Evolutionary conservation across 2,329 filamentous ascomycete species (phyloP), one percentile per base, ranked within the genome.

Genomic region (Paecilomyces niveus): DNA sequence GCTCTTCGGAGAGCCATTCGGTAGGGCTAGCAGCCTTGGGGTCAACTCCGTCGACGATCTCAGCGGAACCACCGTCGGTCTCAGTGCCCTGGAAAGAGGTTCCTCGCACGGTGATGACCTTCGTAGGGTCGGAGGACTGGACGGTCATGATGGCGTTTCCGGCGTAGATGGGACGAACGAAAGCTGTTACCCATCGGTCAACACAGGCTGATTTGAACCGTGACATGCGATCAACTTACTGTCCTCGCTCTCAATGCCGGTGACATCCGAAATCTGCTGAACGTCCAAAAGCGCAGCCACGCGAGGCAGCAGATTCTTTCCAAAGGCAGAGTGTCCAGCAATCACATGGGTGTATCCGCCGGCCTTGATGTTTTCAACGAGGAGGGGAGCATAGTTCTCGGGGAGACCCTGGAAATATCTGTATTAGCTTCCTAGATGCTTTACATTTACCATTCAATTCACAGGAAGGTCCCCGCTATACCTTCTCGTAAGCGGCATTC

Each of bases 121-220:
- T 99, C 74, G 91, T 85, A 15, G 82, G 72, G 70, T 99, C 94
- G 62, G 84, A 85, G 2, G 92, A 96, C 76, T 97, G 90, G 59
- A 99, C 92, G 9, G 94, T 99, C 35, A 95, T 85, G 70, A 99
- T 96, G 54, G 93, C 94, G 72, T 99, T 99, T 57, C 94, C 94
- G 59, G 94, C 94, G 74, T 99, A 99, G 70, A 99, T 97, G 29
- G 94, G 93, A 58, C 94, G 89, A 57, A 97, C 89, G 70, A 99
- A 99, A 11, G 91, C 83, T 85, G 62, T 45, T 18, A 56, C 13
- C 45, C 51, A 15, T 24, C 51, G 1, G 39, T 45, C 39, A 45
- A 15, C 51, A 53, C 29, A 24, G 15, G 21, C 22, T 15, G 1
- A 2, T 32, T 15, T 53, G 51, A 32, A 54, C 26, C 18, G 18